A percentile compares a stretch with the other conserved stretches of the same genome.
phyloP scores from a whole-genome alignment of 2,329 filamentous ascomycete species.

The Pyrenochaeta sp. region DNA sequence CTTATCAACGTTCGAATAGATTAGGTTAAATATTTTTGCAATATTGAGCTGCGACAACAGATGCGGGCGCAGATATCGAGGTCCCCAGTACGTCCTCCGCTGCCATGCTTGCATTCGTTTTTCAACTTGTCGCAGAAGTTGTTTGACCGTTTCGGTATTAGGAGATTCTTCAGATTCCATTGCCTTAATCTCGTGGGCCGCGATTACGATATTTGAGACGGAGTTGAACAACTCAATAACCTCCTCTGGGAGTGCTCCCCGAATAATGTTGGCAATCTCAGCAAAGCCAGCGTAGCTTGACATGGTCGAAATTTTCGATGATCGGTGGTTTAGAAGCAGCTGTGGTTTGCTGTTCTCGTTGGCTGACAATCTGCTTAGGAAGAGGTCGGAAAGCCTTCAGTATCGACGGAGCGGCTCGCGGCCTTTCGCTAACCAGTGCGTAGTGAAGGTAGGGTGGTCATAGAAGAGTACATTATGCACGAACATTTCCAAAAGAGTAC shows the following conservation, averaged over 20 bases:
- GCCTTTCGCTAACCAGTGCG: not conserved
- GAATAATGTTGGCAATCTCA: not conserved
- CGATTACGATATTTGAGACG: not conserved
- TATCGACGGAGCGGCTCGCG: not conserved
- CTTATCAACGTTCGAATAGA: not conserved
- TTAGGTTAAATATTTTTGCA: not conserved
- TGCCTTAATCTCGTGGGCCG: not conserved
- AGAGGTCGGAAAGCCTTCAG: not conserved
- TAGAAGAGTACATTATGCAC: not conserved
- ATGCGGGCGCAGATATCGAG: not conserved
- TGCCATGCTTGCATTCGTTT: not conserved
- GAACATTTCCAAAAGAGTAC: not conserved
- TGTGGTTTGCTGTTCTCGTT: not conserved
- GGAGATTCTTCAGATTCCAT: not conserved
- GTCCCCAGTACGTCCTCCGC: not conserved
- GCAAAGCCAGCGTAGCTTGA: not conserved
- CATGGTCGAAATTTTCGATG: not conserved
- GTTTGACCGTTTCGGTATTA: not conserved
- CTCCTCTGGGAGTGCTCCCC: not conserved
- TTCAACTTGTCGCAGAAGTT: not conserved
- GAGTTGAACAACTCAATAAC: not conserved
- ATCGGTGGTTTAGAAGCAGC: not conserved
- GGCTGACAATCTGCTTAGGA: not conserved
- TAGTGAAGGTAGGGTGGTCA: not conserved
- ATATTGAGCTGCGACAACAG: not conserved